Evolutionary conservation across 495 filamentous ascomycete species (phyloP).

Genomic region (Durotheca rogersii): DNA sequence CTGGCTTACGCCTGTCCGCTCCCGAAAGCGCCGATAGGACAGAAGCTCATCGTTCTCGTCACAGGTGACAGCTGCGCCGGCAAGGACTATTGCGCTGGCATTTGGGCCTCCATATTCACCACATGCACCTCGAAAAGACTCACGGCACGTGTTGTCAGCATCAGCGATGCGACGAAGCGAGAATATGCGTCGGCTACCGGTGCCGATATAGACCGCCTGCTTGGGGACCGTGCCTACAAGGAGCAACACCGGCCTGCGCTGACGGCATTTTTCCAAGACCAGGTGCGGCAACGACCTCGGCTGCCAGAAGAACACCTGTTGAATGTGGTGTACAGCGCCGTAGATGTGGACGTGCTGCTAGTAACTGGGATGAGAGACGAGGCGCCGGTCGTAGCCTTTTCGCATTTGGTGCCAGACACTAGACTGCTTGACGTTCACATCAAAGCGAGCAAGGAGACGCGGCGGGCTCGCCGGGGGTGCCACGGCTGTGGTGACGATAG

Average conservation of each 20-base stretch:
- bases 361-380: constrained; percentile 69
- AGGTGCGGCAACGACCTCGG: constrained; percentile 47
- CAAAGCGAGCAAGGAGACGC: constrained; percentile 47
- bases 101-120: constrained; percentile 52
- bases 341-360: constrained; percentile 57
- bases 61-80: constrained; percentile 60
- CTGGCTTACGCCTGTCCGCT: constrained; percentile 59
- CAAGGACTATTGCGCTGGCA: constrained; percentile 61
- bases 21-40: constrained; percentile 40
- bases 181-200: constrained; percentile 58
- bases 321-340: constrained; percentile 44
- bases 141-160: constrained; percentile 53
- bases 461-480: constrained; percentile 42
- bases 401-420: constrained; percentile 57
- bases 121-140: constrained; percentile 36
- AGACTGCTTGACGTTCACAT: constrained; percentile 58
- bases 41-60: constrained; percentile 59
- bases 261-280: constrained; percentile 55
- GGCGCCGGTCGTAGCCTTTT: constrained; percentile 56
- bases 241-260: constrained; percentile 59
- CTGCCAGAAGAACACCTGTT: constrained; percentile 60
- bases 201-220: constrained; percentile 51
- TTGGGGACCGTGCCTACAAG: constrained; percentile 59
- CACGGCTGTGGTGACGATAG: constrained; percentile 27
- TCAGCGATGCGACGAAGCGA: constrained; percentile 60